These are phyloP conservation scores for Francoa sonchifolia DNA, from an alignment of 441 rosid species.

Conservation along the genomic window DNA sequence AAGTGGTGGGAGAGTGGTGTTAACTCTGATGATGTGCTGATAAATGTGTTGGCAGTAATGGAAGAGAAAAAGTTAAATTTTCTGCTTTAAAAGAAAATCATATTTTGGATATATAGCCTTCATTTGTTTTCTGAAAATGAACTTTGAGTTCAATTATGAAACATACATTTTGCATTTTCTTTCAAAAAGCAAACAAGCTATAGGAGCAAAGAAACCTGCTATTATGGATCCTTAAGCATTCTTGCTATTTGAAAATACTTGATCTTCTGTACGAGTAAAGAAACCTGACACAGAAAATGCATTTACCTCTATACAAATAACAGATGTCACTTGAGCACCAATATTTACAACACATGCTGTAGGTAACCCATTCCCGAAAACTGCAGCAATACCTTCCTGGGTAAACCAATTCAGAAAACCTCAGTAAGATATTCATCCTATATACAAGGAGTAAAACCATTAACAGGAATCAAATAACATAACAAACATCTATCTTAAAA, in stretches of 20 bases:
- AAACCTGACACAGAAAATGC: constrained; percentile 4
- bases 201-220: neutral
- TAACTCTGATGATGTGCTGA: no score
- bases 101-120: no score
- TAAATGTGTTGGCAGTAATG: no score
- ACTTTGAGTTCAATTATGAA: neutral
- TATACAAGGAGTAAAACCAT: constrained; percentile 3
- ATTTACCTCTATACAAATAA: constrained; percentile 83
- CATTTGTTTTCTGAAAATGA: neutral
- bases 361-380: constrained; percentile 86
- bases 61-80: no score
- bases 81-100: no score
- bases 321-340: constrained; percentile 85
- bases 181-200: constrained; percentile 1
- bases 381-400: constrained; percentile 91
- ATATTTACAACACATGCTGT: constrained; percentile 86
- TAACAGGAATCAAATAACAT: no score
- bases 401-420: constrained; percentile 8
- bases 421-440: constrained; percentile 9
- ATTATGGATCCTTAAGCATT: neutral
- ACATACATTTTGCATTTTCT: constrained; percentile 1
- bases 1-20: no score
- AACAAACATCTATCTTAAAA: neutral
- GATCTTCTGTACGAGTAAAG: neutral
- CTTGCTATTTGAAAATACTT: constrained; percentile 1